Evolutionary conservation across 2,329 filamentous ascomycete species (phyloP), one percentile per base, ranked within the genome.

Genomic region (Sphaerostilbella broomeana): DNA sequence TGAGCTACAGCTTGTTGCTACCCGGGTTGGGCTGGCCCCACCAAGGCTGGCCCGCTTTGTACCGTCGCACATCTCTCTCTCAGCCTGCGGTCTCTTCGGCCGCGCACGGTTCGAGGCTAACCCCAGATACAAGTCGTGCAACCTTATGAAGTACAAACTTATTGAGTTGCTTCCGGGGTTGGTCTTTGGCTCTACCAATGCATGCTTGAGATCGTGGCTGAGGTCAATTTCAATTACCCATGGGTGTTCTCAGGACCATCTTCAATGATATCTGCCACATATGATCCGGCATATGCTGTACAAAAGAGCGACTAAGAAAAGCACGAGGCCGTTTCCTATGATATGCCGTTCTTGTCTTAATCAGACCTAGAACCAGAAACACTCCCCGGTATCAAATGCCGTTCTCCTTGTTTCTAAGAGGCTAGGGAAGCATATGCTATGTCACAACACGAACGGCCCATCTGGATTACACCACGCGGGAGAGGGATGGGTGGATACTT

Each of bases 381-480:
- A 27, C 29, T 28, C 29, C 40, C 41, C 31, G 28, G 36, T 32
- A 27, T 26, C 41, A 40, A 33, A 34, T 43, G 35, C 35, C 31
- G 41, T 39, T 17, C 36, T 16, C 34, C 30, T 18, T 38, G 35
- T 26, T 25, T 38, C 31, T 21, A 36, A 39, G 31, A 38, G n/a
- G 24, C 41, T 34, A 38, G 26, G 16, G 24, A 32, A n/a, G 40
- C 35, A 42, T 34, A 32, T 42, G 40, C 40, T 35, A 38, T 22
- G 32, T 11, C 34, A 34, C 22, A 10, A 42, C 28, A 26, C 35
- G 29, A 29, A 30, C 29, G 22, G 29, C 18, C 33, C 30, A 34
- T 26, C 38, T 37, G 21, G 28, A 44, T 42, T 35, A 34, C 42
- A 34, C 42, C 42, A 44, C 38, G 19, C 27, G 35, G 32, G 42